Conservation (phyloP, 139 green algal species). For the Asterochloris erici region DNA sequence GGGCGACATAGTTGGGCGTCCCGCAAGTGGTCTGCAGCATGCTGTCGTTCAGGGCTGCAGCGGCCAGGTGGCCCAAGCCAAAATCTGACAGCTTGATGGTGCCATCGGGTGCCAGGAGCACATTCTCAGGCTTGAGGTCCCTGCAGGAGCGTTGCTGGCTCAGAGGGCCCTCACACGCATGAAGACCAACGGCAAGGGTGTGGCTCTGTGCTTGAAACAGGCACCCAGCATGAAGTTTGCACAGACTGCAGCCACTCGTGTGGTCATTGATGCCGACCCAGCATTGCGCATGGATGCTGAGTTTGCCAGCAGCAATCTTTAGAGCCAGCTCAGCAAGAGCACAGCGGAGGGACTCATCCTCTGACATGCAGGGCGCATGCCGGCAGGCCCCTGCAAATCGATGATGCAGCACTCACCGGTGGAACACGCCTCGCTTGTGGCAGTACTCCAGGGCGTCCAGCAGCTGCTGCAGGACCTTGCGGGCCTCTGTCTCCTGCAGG, state of each 20-base stretch:
- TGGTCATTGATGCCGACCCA: too few relatives aligned
- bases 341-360: too few relatives aligned
- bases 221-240: too few relatives aligned
- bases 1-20: slow-evolving; percentile 77
- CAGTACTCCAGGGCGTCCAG: slow-evolving; percentile 63
- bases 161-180: too few relatives aligned
- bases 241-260: too few relatives aligned
- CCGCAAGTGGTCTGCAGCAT: slow-evolving; percentile 66
- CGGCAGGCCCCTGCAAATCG: too few relatives aligned
- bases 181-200: too few relatives aligned
- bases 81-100: slow-evolving; percentile 60
- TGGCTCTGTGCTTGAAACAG: too few relatives aligned
- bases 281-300: too few relatives aligned
- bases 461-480: slow-evolving; percentile 62
- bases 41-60: neutral
- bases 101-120: slow-evolving; percentile 44
- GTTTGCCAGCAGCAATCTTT: too few relatives aligned
- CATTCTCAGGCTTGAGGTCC: slow-evolving; percentile 73
- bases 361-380: too few relatives aligned
- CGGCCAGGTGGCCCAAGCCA: slow-evolving; percentile 43
- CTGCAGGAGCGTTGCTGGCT: slow-evolving; percentile 10
- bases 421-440: slow-evolving; percentile 45
- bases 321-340: too few relatives aligned
- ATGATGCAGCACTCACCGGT: slow-evolving; percentile 17
- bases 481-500: slow-evolving; percentile 43